A percentile compares a stretch with the other conserved stretches of the same genome.
These are phyloP conservation scores for Ilyonectria mors-panacis DNA, from an alignment of 2,329 filamentous ascomycete genomes.

Conservation along the genomic window DNA sequence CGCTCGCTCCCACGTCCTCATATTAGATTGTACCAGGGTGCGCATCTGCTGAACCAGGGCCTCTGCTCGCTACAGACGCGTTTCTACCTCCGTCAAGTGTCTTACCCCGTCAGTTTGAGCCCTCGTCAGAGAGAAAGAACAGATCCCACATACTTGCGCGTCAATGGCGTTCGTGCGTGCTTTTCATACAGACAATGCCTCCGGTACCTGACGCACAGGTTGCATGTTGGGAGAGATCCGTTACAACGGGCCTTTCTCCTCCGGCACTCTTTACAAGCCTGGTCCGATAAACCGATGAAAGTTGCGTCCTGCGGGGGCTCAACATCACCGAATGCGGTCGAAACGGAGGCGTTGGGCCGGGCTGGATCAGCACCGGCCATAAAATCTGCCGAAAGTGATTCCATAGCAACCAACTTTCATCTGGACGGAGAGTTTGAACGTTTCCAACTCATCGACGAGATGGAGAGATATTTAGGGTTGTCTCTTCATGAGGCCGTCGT, in stretches of 20 bases:
- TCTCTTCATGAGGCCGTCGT: slow-evolving; percentile 4
- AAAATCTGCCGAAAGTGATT: not conserved
- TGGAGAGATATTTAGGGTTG: slow-evolving; percentile 10
- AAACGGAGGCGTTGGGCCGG: slow-evolving; percentile 3
- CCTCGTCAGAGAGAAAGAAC: not conserved
- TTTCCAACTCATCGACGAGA: not conserved
- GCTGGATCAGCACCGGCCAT: not conserved
- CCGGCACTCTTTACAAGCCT: slow-evolving; percentile 59
- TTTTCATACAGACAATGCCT: slow-evolving; percentile 65
- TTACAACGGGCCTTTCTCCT: slow-evolving; percentile 59
- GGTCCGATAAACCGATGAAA: slow-evolving; percentile 49
- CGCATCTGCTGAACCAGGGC: slow-evolving; percentile 51
- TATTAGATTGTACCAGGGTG: slow-evolving; percentile 46
- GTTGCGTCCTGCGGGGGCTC: slow-evolving; percentile 30
- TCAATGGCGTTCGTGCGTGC: slow-evolving; percentile 63
- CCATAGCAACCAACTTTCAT: slow-evolving; percentile 1
- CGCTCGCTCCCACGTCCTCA: slow-evolving; percentile 36
- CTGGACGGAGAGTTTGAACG: not conserved
- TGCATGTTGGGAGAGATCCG: slow-evolving; percentile 55
- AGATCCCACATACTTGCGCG: slow-evolving; percentile 55
- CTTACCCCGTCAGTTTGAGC: slow-evolving; percentile 40
- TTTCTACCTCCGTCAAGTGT: slow-evolving; percentile 61
- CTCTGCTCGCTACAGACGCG: slow-evolving; percentile 55
- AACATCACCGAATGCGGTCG: not conserved
- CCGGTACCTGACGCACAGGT: slow-evolving; percentile 59